These are phyloP conservation scores for Asterochloris sp. DNA, from an alignment of 139 green algal genomes.

Conservation along the genomic window DNA sequence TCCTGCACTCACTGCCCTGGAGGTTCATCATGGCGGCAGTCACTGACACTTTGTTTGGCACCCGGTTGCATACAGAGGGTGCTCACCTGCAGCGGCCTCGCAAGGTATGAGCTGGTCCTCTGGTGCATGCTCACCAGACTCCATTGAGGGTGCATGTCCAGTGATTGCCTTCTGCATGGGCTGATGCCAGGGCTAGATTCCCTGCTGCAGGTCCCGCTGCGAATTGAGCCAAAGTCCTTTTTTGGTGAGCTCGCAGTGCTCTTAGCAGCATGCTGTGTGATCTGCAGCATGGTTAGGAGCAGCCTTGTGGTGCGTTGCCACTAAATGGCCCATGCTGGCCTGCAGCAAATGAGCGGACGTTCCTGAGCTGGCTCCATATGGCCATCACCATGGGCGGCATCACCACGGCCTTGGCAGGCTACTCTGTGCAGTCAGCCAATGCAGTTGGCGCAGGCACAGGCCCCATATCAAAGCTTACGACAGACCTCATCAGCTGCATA, in stretches of 20 bases:
- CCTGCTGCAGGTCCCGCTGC: conserved; percentile 50
- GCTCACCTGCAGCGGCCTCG: conserved; percentile 68
- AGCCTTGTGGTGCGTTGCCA: neutral
- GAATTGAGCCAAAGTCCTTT: conserved; percentile 88
- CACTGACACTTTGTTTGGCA: conserved; percentile 33
- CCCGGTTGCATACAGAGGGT: conserved; percentile 40
- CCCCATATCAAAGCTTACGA: conserved; percentile 56
- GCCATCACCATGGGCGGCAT: conserved; percentile 81
- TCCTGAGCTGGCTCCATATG: conserved; percentile 84
- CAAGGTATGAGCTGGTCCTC: conserved; percentile 16
- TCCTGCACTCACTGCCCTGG: too few species aligned
- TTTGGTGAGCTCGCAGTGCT: conserved; percentile 58
- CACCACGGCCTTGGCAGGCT: conserved; percentile 71
- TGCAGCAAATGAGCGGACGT: conserved; percentile 86
- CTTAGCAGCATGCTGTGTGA: neutral
- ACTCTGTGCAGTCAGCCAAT: conserved; percentile 11
- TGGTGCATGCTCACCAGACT: neutral
- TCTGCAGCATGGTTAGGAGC: neutral
- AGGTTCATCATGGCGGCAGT: neutral
- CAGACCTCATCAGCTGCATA: conserved; percentile 68
- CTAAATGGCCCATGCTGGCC: neutral
- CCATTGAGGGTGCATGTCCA: neutral
- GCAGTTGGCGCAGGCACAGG: conserved; percentile 4
- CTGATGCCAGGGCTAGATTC: conserved; percentile 25
- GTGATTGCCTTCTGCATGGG: neutral